Conservation (phyloP, 164 flowering plant species). For the Echeveria elegans region DNA sequence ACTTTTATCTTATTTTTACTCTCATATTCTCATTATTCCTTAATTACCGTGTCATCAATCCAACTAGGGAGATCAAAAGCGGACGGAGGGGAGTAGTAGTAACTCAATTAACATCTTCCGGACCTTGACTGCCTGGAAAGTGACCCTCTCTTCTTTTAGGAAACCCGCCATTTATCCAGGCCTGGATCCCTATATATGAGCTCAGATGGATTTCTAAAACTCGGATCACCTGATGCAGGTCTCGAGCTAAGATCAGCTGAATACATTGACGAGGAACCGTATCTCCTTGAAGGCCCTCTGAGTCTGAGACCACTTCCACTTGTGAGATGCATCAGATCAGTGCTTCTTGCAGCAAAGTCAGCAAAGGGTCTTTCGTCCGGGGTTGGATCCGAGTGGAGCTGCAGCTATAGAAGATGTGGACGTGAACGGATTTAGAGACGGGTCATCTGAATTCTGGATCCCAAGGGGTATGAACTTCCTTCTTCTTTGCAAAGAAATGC, state of each 20-base stretch:
- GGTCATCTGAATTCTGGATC: slow-evolving; percentile 88
- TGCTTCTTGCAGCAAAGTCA: slow-evolving; percentile 51
- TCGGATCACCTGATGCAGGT: slow-evolving; percentile 46
- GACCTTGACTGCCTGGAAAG: slow-evolving; percentile 43
- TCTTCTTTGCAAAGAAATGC: slow-evolving; percentile 90
- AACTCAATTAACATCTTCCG: slow-evolving; percentile 42
- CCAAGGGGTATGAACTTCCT: slow-evolving; percentile 82
- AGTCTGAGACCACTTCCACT: slow-evolving; percentile 45
- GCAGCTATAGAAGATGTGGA: slow-evolving; percentile 39
- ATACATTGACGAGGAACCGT: slow-evolving; percentile 62
- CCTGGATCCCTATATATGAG: slow-evolving; percentile 59
- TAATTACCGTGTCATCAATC: too few species aligned
- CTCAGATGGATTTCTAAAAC: slow-evolving; percentile 50
- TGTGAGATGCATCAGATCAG: slow-evolving; percentile 60
- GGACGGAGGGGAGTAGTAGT: too few species aligned
- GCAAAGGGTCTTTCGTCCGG: slow-evolving; percentile 47
- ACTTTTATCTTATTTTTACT: too few species aligned
- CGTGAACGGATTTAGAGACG: slow-evolving; percentile 25
- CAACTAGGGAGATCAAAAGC: too few species aligned
- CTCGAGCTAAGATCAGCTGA: slow-evolving; percentile 39
- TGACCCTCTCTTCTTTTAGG: slow-evolving; percentile 31
- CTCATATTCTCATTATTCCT: too few species aligned
- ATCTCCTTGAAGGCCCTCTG: slow-evolving; percentile 66
- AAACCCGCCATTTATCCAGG: slow-evolving; percentile 26
- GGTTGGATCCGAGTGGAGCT: slow-evolving; percentile 42